Evolutionary conservation across 805 yeast species (phyloP), one percentile per base, ranked within the genome.

Genomic region (Spathaspora boniae): DNA sequence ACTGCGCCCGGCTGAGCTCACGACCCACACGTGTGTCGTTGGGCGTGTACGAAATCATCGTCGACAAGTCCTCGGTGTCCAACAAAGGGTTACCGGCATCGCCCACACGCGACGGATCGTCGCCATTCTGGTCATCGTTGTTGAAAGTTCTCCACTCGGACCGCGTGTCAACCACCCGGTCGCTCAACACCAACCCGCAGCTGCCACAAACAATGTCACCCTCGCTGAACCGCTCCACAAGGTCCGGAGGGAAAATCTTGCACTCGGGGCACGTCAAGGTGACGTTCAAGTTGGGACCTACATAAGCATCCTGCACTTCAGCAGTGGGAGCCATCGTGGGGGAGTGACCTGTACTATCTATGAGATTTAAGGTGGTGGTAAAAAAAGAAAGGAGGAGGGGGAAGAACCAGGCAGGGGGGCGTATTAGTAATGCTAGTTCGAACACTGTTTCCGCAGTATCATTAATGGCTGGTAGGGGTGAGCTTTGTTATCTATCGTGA

Each of bases 141-240:
- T 94, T 82, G 59, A 91, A 91, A 2, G 98, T 93, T 69, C 98
- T 85, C 98, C 98, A 91, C 69, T 91, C 98, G 1, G 96, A 86
- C 47, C 98, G 73, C 4, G 95, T 89, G 53, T 91, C 98, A 20
- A 91, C 96, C 34, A 91, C 81, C 45, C 89, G 74, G 56, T 88
- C 95, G 48, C 95, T 86, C 16, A 93, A 73, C 1, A 91, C 98
- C 39, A 93, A 69, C 3, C 98, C 98, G 68, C 98, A 93, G 43
- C 88, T 73, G 2, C 96, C 98, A 67, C 98, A 91, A n/a, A 91
- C 96, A 50, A 93, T 88, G 60, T 91, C 98, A 27, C 98, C 98
- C 58, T 91, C 98, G 48, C 95, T 84, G 53, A 89, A 94, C 48
- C 97, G 70, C 65, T 91, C 98, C 17, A 89, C 86, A 44, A 91